These are phyloP conservation scores for Penicillium cataractarum DNA, from an alignment of 495 filamentous ascomycete species.

Conservation along the genomic window DNA sequence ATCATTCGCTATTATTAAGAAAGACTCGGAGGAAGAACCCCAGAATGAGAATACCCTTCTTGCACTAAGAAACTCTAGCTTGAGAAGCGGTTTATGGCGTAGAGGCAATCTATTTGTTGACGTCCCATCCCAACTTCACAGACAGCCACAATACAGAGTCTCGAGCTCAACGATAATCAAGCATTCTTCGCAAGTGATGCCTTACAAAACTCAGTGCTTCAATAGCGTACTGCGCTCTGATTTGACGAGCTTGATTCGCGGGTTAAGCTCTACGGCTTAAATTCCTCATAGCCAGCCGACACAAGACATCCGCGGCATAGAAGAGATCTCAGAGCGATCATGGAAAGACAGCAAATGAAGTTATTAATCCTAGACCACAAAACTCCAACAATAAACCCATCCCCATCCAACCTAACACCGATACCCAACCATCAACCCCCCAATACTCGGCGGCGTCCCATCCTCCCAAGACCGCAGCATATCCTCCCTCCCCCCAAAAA, in stretches of 20 bases:
- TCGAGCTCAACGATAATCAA: neutral
- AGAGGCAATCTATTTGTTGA: too few relatives aligned
- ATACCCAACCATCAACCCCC: conserved; percentile 4
- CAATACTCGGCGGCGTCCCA: conserved; percentile 5
- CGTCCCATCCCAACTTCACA: too few relatives aligned
- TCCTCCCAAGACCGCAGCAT: conserved; percentile 5
- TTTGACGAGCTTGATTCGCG: neutral
- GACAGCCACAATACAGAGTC: too few relatives aligned
- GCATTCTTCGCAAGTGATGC: neutral
- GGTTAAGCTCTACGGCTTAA: neutral
- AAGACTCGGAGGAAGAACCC: too few relatives aligned
- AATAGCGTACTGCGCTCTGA: too few relatives aligned
- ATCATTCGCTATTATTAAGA: too few relatives aligned
- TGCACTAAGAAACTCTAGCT: too few relatives aligned
- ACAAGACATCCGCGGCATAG: neutral
- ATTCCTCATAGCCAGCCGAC: neutral
- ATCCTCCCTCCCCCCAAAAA: conserved; percentile 4
- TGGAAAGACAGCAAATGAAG: neutral
- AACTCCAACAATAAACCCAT: neutral
- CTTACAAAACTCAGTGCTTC: neutral
- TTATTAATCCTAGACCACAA: neutral
- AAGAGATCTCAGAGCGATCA: too few relatives aligned
- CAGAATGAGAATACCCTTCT: too few relatives aligned
- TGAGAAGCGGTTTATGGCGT: too few relatives aligned
- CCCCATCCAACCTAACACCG: neutral